Evolutionary conservation across 805 yeast genomes (phyloP).

Genomic region (Sugiyamaella qingdaonensis): DNA sequence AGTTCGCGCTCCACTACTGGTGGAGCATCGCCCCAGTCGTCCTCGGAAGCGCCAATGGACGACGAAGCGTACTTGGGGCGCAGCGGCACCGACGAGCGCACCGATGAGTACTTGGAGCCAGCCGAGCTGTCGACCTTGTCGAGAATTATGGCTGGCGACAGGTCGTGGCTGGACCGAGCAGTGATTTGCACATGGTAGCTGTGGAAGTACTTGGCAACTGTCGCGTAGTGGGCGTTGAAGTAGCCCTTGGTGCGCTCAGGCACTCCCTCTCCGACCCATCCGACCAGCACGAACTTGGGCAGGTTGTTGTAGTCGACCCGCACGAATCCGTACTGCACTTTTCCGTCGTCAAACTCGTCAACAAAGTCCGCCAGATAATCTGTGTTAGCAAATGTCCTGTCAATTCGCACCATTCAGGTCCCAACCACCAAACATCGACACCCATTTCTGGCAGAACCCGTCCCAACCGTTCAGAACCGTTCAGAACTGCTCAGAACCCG

Average conservation of each 20-base stretch:
- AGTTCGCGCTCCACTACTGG: conserved; percentile 32
- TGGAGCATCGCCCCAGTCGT: conserved; percentile 70
- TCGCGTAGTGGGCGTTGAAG: conserved; percentile 39
- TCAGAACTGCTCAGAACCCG: too few relatives aligned
- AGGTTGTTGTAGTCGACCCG: conserved; percentile 90
- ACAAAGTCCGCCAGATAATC: conserved; percentile 75
- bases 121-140: conserved; percentile 83
- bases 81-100: conserved; percentile 26
- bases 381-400: conserved; percentile 40
- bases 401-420: too few relatives aligned
- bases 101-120: conserved; percentile 82
- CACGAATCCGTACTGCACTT: conserved; percentile 85
- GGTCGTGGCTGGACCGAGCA: conserved; percentile 90
- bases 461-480: too few relatives aligned
- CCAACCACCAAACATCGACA: too few relatives aligned
- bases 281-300: conserved; percentile 74
- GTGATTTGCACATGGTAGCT: conserved; percentile 96
- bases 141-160: conserved; percentile 72
- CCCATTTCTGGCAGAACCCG: too few relatives aligned
- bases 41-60: conserved; percentile 40
- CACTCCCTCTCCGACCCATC: conserved; percentile 94
- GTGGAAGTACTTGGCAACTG: conserved; percentile 37
- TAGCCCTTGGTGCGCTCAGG: conserved; percentile 50
- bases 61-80: conserved; percentile 36
- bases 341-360: conserved; percentile 76